Base-by-base conservation (phyloP, 2,329 filamentous ascomycete species). In the Penicillium brevicompactum region DNA sequence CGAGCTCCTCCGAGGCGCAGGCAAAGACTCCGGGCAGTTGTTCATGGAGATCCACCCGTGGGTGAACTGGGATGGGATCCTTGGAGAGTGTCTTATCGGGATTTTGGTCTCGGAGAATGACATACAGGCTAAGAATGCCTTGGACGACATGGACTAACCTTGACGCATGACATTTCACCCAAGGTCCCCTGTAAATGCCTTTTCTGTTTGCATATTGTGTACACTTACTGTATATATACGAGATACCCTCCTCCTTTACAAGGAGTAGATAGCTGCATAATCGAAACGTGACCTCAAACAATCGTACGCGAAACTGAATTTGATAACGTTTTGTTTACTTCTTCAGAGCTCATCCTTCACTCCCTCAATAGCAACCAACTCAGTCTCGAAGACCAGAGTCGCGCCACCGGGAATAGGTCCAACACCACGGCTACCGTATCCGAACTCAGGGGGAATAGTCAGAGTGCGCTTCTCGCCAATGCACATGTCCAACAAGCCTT, bases 401-500 rank as follows among this genome's bases (percentile, higher is more conserved):
- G 89, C 86, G 31, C 87, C 87, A 4, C 84, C 86, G 16, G 92
- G 92, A 69, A 97, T 97, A 21, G 92, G 91, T 1, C 92, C 92
- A 71, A 90, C 84, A 37, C 76, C 81, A 51, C 86, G 82, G 59
- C 88, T 79, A 48, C 94, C 94, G 75, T 97, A 99, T 46, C 86
- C 94, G 70, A 88, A 79, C 70, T 87, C 85, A 18, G 93, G 91
- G n/a, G 92, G 91, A 53, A 99, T 94, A 18, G 88, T 97, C 74
- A 99, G 78, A 52, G 85, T 93, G 65, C 89, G 85, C 82, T 92
- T 93, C 82, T 97, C 93, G 59, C 94, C 93, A 66, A 95, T 89
- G 77, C 94, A 97, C 92, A 97, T 97, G 70, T 90, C 90, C 51
- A 94, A 67, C 38, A 97, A 83, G 47, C 93, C 93, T 71, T 95